phyloP scores from a whole-genome alignment of 2,329 filamentous ascomycete genomes.

The Fusarium albidum region DNA sequence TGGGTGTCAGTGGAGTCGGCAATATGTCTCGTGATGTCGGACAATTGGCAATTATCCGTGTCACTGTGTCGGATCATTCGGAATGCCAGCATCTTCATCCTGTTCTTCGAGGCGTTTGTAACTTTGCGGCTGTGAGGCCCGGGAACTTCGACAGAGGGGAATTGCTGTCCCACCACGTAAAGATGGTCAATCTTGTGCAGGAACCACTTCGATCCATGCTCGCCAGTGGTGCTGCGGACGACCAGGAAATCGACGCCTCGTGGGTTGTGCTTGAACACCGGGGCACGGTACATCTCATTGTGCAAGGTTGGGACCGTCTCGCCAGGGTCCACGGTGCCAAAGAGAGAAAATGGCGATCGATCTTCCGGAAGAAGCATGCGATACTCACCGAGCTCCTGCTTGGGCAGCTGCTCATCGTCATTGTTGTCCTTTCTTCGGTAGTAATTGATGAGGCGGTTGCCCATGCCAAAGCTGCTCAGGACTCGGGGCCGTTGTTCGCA shows the following conservation, averaged over 20 bases:
- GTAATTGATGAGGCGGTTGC: slow-evolving; percentile 94
- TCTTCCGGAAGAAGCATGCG: slow-evolving; percentile 90
- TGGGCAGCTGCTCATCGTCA: slow-evolving; percentile 79
- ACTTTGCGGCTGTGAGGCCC: slow-evolving; percentile 94
- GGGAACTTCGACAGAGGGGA: slow-evolving; percentile 91
- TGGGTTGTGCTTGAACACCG: slow-evolving; percentile 86
- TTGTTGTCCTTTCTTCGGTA: slow-evolving; percentile 81
- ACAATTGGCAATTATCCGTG: slow-evolving; percentile 73
- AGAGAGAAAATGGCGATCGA: slow-evolving; percentile 93
- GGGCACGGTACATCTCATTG: slow-evolving; percentile 94
- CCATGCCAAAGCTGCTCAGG: slow-evolving; percentile 97
- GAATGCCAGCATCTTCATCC: slow-evolving; percentile 95
- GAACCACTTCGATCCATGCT: slow-evolving; percentile 80
- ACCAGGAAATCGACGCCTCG: slow-evolving; percentile 87
- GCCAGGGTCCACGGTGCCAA: slow-evolving; percentile 90
- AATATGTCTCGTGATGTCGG: slow-evolving; percentile 91
- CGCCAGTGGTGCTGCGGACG: slow-evolving; percentile 80
- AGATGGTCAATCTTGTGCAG: slow-evolving; percentile 91
- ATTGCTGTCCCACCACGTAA: slow-evolving; percentile 90
- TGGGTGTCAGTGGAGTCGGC: slow-evolving; percentile 94
- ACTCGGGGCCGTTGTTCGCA: slow-evolving; percentile 93
- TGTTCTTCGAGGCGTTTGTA: slow-evolving; percentile 95
- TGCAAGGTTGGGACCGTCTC: slow-evolving; percentile 91
- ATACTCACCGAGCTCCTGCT: slow-evolving; percentile 86
- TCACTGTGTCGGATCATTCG: slow-evolving; percentile 83